phyloP scores from a whole-genome alignment of 495 filamentous ascomycete genomes.

The Penicillium paxilli region DNA sequence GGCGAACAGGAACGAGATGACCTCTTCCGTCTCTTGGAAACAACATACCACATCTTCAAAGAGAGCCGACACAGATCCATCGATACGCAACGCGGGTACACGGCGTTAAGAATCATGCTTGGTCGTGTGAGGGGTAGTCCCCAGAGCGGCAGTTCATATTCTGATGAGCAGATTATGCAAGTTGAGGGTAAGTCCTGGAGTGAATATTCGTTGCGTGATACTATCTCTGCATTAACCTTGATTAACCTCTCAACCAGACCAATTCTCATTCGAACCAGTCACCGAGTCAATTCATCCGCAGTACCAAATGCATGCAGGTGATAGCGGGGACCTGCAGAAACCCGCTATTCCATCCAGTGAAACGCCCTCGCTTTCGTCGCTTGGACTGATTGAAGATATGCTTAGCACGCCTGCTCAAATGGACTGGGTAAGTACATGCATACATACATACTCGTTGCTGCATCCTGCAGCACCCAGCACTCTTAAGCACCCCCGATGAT shows the following conservation, averaged over 20 bases:
- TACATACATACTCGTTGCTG: no score
- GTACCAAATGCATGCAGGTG: not conserved
- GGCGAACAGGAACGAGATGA: constrained; percentile 45
- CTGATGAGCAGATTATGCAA: not conserved
- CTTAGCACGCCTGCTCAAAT: constrained; percentile 54
- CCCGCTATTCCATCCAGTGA: constrained; percentile 1
- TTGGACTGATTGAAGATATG: constrained; percentile 56
- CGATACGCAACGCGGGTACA: constrained; percentile 78
- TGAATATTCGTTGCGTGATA: constrained; percentile 21
- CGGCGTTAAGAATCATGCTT: constrained; percentile 73
- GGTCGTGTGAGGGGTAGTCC: constrained; percentile 55
- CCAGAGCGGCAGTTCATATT: constrained; percentile 27
- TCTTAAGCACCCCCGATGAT: not conserved
- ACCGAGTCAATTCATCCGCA: constrained; percentile 5
- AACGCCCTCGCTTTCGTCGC: constrained; percentile 34
- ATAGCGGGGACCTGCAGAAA: not conserved
- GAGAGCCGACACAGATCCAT: constrained; percentile 64
- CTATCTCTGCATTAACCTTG: no score
- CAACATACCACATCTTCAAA: constrained; percentile 70
- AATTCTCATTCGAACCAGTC: constrained; percentile 1
- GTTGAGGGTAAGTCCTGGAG: constrained; percentile 15
- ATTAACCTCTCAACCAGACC: constrained; percentile 7
- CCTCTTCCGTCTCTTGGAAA: constrained; percentile 69
- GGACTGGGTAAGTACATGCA: constrained; percentile 75
- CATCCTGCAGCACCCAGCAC: not conserved